Conservation (phyloP, 169 alveolate genomes). For the Plasmodium gonderi region DNA sequence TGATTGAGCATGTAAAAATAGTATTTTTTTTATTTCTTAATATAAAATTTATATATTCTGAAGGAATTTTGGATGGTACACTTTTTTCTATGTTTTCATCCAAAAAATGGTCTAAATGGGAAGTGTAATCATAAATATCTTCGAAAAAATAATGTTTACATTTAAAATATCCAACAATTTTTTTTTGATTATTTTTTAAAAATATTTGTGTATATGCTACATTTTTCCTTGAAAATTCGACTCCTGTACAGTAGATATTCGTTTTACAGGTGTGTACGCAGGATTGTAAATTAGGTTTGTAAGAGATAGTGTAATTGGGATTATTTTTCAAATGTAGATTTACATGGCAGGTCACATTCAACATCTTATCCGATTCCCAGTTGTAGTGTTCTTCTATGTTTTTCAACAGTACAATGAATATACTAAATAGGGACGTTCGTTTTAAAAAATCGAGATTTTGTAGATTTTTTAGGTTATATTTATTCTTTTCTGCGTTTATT, state of each 20-base stretch:
- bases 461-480: slow-evolving; percentile 8
- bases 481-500: slow-evolving; percentile 4
- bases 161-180: slow-evolving; percentile 70
- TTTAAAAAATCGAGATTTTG: slow-evolving; percentile 16
- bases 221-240: slow-evolving; percentile 44
- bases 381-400: slow-evolving; percentile 37
- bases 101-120: slow-evolving; percentile 1
- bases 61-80: slow-evolving; percentile 3
- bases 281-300: slow-evolving; percentile 63
- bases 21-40: slow-evolving; percentile 27
- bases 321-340: slow-evolving; percentile 35
- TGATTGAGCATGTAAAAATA: slow-evolving; percentile 53
- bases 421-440: slow-evolving; percentile 21
- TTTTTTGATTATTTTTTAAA: slow-evolving; percentile 64
- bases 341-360: slow-evolving; percentile 50
- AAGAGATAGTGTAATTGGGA: slow-evolving; percentile 42
- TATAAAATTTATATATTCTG: slow-evolving; percentile 38
- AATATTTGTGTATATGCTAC: slow-evolving; percentile 47
- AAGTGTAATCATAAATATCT: slow-evolving; percentile 44
- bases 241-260: slow-evolving; percentile 80
- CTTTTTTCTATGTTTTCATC: slow-evolving; percentile 41
- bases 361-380: slow-evolving; percentile 16
- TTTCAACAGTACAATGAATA: slow-evolving; percentile 31
- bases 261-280: slow-evolving; percentile 79
- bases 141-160: slow-evolving; percentile 52